Evolutionary conservation across 176 grass and related monocot genomes (phyloP).

Genomic region (maize (Zea mays)): Zm-B73-REFERENCE-NAM-5.0 NC_050099.1:104836001-104836500

Average conservation of each 20-base stretch:
- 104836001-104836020: conserved; percentile 95
- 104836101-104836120: not conserved
- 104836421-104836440: not conserved
- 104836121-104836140: conserved; percentile 1
- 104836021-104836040: conserved; percentile 98
- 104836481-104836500: not conserved
- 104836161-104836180: conserved; percentile 16
- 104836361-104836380: not conserved
- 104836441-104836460: not conserved
- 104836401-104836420: not conserved
- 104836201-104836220: not conserved
- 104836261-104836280: not conserved
- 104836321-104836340: too few species aligned
- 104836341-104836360: not conserved
- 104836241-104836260: not conserved
- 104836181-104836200: not conserved
- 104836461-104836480: not conserved
- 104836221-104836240: not conserved
- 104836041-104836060: not conserved
- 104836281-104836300: not conserved
- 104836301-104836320: not conserved
- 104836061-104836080: not conserved
- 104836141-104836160: not conserved
- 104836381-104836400: not conserved
- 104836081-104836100: not conserved